Evolutionary conservation across 1,284 basidiomycete genomes (phyloP), one percentile per base, ranked within the genome.

Genomic region (Sporisorium sorghi): DNA sequence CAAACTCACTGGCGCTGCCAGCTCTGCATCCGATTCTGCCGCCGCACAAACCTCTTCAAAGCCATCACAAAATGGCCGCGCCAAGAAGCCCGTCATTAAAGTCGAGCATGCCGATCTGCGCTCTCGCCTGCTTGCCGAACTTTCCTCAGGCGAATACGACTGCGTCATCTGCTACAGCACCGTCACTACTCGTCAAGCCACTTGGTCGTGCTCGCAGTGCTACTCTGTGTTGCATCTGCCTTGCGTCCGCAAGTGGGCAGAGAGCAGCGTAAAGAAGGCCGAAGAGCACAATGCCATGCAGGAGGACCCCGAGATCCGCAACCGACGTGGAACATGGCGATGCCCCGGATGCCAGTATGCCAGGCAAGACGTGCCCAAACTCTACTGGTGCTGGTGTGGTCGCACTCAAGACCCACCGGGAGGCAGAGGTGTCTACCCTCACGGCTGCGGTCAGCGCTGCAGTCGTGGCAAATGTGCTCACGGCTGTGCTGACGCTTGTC

Each of bases 261-360:
- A 76, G 28, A 63, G 72, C 57, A 83, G 81, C 54, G 81, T 84
- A 39, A 60, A 77, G 49, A 77, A 83, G 47, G 74, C 77, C 19
- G 70, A 83, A 51, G 82, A 82, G 57, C 74, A 80, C 60, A 82
- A 83, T 40, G 78, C 79, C 5, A 76, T 81, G 77, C 83, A 84
- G 56, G 81, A 84, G 48, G 82, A 84, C 58, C 67, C 70, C 21
- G 73, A 64, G 32, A 76, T 84, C 3, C 77, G 80, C 40, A 60
- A 71, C 30, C 64, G 77, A 8, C 68, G 63, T 10, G 83, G 80
- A 3, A 77, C 74, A 9, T 84, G 83, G 83, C 64, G 83, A 30
- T 84, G 83, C 47, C 83, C 83, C 1, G 79, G 80, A 8, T 84
- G 83, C 59, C 83, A 84, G 59, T 72, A 73, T 37, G 74, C 81